Evolutionary conservation across 352 stramenopile species (phyloP).

Genomic region (Nothophytophthora sp.): DNA sequence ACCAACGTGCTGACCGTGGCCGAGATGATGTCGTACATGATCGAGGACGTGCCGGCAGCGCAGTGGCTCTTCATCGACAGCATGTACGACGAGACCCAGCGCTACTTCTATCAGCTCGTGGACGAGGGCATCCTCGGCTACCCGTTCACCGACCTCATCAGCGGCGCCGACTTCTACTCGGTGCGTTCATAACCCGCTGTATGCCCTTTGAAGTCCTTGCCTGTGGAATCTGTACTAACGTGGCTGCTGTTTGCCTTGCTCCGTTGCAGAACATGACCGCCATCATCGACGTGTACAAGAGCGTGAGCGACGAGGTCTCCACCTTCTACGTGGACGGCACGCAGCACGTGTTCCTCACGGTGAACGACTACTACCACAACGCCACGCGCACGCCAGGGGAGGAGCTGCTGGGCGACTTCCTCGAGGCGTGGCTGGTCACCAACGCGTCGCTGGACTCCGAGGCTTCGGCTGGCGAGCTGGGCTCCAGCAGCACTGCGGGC

Average conservation of each 20-base stretch:
- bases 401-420: constrained; percentile 31
- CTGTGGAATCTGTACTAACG: constrained; percentile 1
- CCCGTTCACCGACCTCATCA: constrained; percentile 58
- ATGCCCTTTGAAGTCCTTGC: neutral
- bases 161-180: constrained; percentile 52
- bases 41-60: constrained; percentile 40
- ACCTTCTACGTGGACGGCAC: constrained; percentile 50
- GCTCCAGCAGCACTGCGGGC: constrained; percentile 7
- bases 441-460: constrained; percentile 32
- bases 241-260: neutral
- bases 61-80: constrained; percentile 74
- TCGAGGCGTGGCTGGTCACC: constrained; percentile 39
- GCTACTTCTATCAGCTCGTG: constrained; percentile 68
- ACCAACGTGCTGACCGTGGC: constrained; percentile 40
- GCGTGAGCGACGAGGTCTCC: constrained; percentile 42
- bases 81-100: constrained; percentile 60
- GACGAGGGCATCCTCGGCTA: constrained; percentile 49
- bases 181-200: constrained; percentile 14
- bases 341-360: constrained; percentile 55
- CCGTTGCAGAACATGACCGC: constrained; percentile 39
- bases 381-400: constrained; percentile 39
- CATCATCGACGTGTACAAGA: constrained; percentile 56
- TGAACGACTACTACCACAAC: constrained; percentile 49
- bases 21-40: constrained; percentile 54
- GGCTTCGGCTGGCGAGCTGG: constrained; percentile 18